phyloP scores from a whole-genome alignment of 148 eudicot genomes.

The Dysphania ambrosioides region DNA sequence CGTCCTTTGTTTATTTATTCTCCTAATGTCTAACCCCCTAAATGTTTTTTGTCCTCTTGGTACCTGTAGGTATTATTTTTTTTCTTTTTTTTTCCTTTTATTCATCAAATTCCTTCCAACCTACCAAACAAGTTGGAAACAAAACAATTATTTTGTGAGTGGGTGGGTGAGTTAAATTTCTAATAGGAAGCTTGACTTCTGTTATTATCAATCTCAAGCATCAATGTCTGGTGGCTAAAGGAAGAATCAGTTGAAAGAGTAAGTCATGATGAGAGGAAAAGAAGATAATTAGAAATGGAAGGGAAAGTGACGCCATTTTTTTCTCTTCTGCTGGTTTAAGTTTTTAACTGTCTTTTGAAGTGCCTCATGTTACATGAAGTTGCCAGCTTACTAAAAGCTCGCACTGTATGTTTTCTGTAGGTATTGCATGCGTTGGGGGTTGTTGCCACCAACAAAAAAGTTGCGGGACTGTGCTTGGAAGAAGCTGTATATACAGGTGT shows the following conservation, averaged over 20 bases:
- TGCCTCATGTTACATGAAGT: not conserved
- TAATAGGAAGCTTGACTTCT: not conserved
- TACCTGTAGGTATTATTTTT: no score
- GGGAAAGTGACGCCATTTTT: not conserved
- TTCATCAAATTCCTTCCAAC: no score
- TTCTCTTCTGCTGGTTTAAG: not conserved
- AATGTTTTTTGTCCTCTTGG: not conserved
- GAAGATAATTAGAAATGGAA: not conserved
- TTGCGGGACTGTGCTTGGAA: constrained; percentile 91
- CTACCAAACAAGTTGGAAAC: no score
- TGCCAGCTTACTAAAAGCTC: not conserved
- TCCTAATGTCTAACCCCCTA: not conserved
- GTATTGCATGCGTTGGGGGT: constrained; percentile 90
- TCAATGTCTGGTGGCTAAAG: not conserved
- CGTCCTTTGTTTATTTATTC: not conserved
- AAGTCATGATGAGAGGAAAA: not conserved
- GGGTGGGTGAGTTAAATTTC: not conserved
- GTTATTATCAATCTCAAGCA: not conserved
- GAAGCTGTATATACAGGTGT: constrained; percentile 80
- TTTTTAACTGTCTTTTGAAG: not conserved
- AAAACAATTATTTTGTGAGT: no score
- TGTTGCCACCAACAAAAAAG: constrained; percentile 51
- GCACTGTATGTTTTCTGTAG: constrained; percentile 30
- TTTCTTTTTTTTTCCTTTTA: no score
- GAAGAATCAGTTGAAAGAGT: not conserved